Evolutionary conservation across 176 grass and related monocot genomes (phyloP).

Genomic region (Triticum timopheevii): DNA sequence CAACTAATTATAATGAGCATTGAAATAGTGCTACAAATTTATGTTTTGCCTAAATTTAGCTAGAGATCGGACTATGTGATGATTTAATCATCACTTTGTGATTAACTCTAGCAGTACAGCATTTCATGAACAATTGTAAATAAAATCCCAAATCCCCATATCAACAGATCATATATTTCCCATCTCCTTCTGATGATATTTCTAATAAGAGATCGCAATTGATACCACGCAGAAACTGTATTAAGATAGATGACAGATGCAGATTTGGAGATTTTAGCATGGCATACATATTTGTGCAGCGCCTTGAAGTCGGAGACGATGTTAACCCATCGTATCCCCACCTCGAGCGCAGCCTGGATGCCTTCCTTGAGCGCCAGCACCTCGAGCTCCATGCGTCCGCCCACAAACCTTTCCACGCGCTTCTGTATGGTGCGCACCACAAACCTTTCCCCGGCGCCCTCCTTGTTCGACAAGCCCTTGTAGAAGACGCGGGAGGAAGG

Average conservation of each 20-base stretch:
- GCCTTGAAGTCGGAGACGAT: slow-evolving; percentile 42
- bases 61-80: not conserved
- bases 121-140: no score
- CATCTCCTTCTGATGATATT: not conserved
- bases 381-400: slow-evolving; percentile 41
- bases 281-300: slow-evolving; percentile 60
- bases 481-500: slow-evolving; percentile 47
- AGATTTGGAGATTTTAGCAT: not conserved
- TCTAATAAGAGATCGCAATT: not conserved
- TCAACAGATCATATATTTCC: not conserved
- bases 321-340: slow-evolving; percentile 45
- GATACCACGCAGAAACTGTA: not conserved
- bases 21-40: not conserved
- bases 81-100: not conserved
- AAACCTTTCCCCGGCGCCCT: not conserved
- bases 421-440: slow-evolving; percentile 55
- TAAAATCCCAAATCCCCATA: not conserved
- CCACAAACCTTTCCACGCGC: slow-evolving; percentile 24
- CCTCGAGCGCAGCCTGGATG: slow-evolving; percentile 34
- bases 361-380: slow-evolving; percentile 55
- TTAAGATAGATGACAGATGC: not conserved
- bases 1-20: not conserved
- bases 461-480: slow-evolving; percentile 53
- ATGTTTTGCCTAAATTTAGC: not conserved
- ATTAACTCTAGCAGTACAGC: no score